Conservation (phyloP, 208 protist species). For the Acanthamoeba royreba region DNA sequence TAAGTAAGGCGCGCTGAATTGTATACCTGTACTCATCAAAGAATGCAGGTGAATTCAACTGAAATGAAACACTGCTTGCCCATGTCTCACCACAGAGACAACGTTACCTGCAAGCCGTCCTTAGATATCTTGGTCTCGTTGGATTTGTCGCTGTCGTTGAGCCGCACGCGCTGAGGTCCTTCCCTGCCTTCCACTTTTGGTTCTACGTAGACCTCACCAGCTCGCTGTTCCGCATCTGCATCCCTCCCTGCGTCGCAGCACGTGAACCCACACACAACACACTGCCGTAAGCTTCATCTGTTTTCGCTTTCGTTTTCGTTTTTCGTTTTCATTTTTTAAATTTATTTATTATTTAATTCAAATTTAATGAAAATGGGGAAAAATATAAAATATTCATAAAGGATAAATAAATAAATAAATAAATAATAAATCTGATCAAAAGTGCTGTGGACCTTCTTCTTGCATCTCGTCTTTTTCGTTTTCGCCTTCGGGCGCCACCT, state of each 20-base stretch:
- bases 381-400: background rate
- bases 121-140: conserved; percentile 4
- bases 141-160: background rate
- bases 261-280: too few relatives aligned
- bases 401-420: too few relatives aligned
- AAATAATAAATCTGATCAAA: too few relatives aligned
- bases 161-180: background rate
- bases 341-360: background rate
- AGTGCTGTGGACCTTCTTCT: too few relatives aligned
- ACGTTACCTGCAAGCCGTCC: background rate
- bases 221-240: background rate
- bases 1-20: background rate
- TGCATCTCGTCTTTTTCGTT: too few relatives aligned
- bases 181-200: background rate
- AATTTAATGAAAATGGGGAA: too few relatives aligned
- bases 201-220: background rate
- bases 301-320: too few relatives aligned
- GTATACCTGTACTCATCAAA: background rate
- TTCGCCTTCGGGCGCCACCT: too few relatives aligned
- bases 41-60: background rate
- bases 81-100: too few relatives aligned
- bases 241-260: too few relatives aligned
- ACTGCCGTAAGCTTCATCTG: too few relatives aligned
- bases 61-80: too few relatives aligned
- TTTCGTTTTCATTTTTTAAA: background rate